Evolutionary conservation across 1,284 basidiomycete genomes (phyloP).

Genomic region (Cutaneotrichosporon sp.): DNA sequence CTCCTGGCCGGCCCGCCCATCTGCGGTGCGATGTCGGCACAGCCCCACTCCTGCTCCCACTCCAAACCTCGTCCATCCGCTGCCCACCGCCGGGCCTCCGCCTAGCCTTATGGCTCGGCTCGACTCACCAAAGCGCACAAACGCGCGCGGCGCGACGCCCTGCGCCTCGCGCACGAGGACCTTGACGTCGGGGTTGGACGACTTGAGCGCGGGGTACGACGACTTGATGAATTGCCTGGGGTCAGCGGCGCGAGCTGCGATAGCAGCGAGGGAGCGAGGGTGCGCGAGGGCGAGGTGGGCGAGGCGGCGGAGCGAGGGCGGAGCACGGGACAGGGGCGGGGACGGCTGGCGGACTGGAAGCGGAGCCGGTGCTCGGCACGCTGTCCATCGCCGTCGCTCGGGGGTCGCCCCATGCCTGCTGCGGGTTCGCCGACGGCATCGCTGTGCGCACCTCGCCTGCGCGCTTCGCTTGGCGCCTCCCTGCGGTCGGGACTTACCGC

Average conservation of each 20-base stretch:
- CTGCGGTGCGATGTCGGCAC: no score
- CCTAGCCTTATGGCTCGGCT: no score
- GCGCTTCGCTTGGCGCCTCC: neutral
- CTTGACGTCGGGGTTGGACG: constrained; percentile 85
- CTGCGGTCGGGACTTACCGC: constrained; percentile 72
- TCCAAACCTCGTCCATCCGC: no score
- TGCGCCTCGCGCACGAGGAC: constrained; percentile 87
- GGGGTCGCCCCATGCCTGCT: no score
- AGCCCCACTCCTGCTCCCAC: no score
- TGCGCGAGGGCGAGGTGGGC: neutral
- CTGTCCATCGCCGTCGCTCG: no score
- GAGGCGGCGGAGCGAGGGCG: neutral
- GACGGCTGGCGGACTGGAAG: no score
- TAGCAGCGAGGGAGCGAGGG: no score
- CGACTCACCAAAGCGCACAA: constrained; percentile 89
- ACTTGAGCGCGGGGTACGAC: constrained; percentile 78
- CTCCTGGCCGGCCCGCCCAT: no score
- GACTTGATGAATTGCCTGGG: constrained; percentile 78
- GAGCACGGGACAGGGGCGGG: neutral
- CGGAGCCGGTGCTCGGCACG: no score
- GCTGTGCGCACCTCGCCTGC: neutral
- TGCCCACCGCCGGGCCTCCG: no score
- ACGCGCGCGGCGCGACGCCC: constrained; percentile 81
- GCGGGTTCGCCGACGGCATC: no score
- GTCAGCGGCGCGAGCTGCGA: constrained; percentile 8